Evolutionary conservation across 2,329 filamentous ascomycete genomes (phyloP), one percentile per base, ranked within the genome.

Genomic region (Talaromyces sp.): DNA sequence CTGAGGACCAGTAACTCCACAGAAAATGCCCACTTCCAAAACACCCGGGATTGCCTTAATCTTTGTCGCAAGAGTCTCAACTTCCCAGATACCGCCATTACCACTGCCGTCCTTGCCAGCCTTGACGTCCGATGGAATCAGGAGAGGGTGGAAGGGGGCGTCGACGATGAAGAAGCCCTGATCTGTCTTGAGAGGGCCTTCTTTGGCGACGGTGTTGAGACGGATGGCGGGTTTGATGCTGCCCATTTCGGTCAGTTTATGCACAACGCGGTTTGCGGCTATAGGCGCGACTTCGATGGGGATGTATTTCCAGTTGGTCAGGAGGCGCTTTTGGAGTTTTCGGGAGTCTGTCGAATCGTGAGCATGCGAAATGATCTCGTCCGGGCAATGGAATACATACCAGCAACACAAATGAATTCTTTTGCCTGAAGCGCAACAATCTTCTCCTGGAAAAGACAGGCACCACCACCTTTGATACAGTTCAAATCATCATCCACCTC

Each of bases 381-480:
- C n/a, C 9, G 25, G n/a, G 19, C 9, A 13, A 22, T 25, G 1
- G 1, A 11, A 49, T 56, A 65, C 63, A 33, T 84, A 91, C 89
- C 90, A 64, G 92, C 92, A 65, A 96, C 92, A 72, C 91, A 94
- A 68, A 97, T 85, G 73, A 97, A 97, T 75, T 91, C 91, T 78
- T 88, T 90, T 3, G 92, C 90, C 59, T 90, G 87, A 67, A 92
- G 87, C 5, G 93, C 93, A 4, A 99, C 93, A 41, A 99, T 84
- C 83, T 99, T 99, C 81, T 99, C 95, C 79, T 98, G 95, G 82
- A 97, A 96, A 64, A 98, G 81, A 79, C 95, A 99, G n/a, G 93
- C 95, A 66, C 95, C 95, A 59, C 95, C 95, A 63, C 95, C 95
- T 82, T 98, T 98, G 82, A 99, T 98, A 75, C 94, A 92, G 79